Percentiles rank a stretch among this genome's conserved stretches.
These are phyloP conservation scores for Phaeosphaeria sp. DNA, from an alignment of 2,329 filamentous ascomycete species.

Conservation along the genomic window DNA sequence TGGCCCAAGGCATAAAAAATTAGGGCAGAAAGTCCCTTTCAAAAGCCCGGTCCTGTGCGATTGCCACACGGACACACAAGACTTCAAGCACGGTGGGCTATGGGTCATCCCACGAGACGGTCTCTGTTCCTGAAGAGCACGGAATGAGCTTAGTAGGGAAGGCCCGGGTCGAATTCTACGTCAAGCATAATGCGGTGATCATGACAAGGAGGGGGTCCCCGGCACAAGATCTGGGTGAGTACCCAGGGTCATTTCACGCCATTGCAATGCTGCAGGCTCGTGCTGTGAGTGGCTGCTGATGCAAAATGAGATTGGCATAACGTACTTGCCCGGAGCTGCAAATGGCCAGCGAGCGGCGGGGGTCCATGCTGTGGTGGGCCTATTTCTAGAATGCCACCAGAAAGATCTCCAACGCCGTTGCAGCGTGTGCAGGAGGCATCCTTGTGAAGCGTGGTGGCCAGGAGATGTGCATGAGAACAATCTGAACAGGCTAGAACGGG, in stretches of 20 bases:
- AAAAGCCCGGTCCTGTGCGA: slow-evolving; percentile 49
- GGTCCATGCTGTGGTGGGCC: slow-evolving; percentile 41
- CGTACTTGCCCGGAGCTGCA: slow-evolving; percentile 39
- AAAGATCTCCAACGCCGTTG: slow-evolving; percentile 52
- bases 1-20: slow-evolving; percentile 49
- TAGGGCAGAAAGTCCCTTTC: slow-evolving; percentile 45
- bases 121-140: slow-evolving; percentile 51
- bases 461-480: slow-evolving; percentile 43
- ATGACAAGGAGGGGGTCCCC: slow-evolving; percentile 46
- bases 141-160: slow-evolving; percentile 51
- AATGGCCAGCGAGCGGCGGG: slow-evolving; percentile 29
- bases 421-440: slow-evolving; percentile 44
- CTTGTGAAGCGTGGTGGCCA: slow-evolving; percentile 45
- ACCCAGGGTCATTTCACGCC: slow-evolving; percentile 42
- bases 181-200: slow-evolving; percentile 55
- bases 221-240: slow-evolving; percentile 48
- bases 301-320: slow-evolving; percentile 47
- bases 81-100: slow-evolving; percentile 48
- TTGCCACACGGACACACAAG: slow-evolving; percentile 50
- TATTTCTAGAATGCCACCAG: slow-evolving; percentile 52
- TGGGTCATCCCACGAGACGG: slow-evolving; percentile 51
- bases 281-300: slow-evolving; percentile 49
- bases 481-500: slow-evolving; percentile 41
- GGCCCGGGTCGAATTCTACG: slow-evolving; percentile 50
- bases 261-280: slow-evolving; percentile 46